Conservation (phyloP, 2,329 filamentous ascomycete species). For the Dactylellina cionopaga region DNA sequence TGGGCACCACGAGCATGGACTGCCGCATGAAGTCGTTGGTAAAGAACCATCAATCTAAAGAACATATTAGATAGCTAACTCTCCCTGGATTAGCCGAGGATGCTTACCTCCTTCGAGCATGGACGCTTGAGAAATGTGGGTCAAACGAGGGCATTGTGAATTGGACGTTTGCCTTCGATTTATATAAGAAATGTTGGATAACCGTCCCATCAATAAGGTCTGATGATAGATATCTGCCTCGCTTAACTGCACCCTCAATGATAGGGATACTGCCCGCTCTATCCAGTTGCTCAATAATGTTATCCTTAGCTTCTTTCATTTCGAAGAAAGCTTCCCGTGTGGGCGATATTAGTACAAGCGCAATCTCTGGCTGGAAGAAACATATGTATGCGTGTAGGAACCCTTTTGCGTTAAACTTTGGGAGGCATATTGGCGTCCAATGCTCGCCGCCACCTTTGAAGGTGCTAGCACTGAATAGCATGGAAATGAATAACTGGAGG, state of each 20-base stretch:
- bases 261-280: slow-evolving; percentile 78
- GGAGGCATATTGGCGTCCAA: slow-evolving; percentile 95
- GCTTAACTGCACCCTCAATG: slow-evolving; percentile 76
- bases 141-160: slow-evolving; percentile 88
- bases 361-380: slow-evolving; percentile 89
- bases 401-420: slow-evolving; percentile 94
- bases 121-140: slow-evolving; percentile 71
- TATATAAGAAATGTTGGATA: slow-evolving; percentile 93
- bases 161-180: slow-evolving; percentile 92
- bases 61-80: slow-evolving; percentile 47
- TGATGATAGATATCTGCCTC: slow-evolving; percentile 75
- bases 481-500: slow-evolving; percentile 96
- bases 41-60: slow-evolving; percentile 77
- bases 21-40: slow-evolving; percentile 82
- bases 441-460: slow-evolving; percentile 93
- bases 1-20: slow-evolving; percentile 81
- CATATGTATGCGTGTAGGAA: slow-evolving; percentile 99
- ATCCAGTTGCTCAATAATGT: slow-evolving; percentile 75
- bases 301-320: slow-evolving; percentile 76
- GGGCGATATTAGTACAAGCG: slow-evolving; percentile 89
- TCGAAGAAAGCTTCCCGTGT: slow-evolving; percentile 94
- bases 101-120: slow-evolving; percentile 71
- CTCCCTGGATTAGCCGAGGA: background rate
- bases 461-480: slow-evolving; percentile 95
- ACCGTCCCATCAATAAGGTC: slow-evolving; percentile 80